These are phyloP conservation scores for Colletotrichum lentis DNA, from an alignment of 2,329 filamentous ascomycete genomes.

Conservation along the genomic window DNA sequence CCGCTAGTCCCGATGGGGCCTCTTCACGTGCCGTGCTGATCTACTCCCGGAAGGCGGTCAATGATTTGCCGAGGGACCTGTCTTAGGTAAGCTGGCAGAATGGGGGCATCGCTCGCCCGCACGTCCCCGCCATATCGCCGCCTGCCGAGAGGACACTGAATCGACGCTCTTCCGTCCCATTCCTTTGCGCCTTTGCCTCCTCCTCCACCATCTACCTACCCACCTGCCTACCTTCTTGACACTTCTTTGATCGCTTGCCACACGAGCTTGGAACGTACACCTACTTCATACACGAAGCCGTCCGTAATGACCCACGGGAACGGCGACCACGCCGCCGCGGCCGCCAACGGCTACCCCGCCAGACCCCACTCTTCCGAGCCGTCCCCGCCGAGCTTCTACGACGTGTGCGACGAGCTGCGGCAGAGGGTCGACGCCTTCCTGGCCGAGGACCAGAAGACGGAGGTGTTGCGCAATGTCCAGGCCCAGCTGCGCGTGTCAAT, in stretches of 20 bases:
- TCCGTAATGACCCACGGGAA: conserved; percentile 19
- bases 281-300: not conserved
- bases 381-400: conserved; percentile 42
- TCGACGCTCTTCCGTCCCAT: conserved; percentile 22
- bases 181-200: not conserved
- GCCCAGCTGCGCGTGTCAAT: conserved; percentile 77
- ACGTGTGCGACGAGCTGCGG: conserved; percentile 63
- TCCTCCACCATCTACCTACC: not conserved
- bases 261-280: not conserved
- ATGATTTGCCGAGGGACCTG: fast-evolving
- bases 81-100: conserved; percentile 29
- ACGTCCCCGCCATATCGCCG: conserved; percentile 34
- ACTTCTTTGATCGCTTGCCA: no score
- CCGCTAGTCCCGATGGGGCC: not conserved
- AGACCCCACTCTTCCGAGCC: conserved; percentile 35
- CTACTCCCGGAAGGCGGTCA: not conserved
- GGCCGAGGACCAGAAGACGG: conserved; percentile 62
- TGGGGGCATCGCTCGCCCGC: conserved; percentile 9
- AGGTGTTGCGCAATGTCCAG: conserved; percentile 72
- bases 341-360: conserved; percentile 34
- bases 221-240: not conserved
- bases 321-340: conserved; percentile 24
- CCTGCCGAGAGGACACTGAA: conserved; percentile 33
- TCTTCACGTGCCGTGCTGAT: not conserved
- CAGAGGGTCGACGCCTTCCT: conserved; percentile 72